phyloP scores from a whole-genome alignment of 129 eudicot species.

The Mikania micrantha region DNA sequence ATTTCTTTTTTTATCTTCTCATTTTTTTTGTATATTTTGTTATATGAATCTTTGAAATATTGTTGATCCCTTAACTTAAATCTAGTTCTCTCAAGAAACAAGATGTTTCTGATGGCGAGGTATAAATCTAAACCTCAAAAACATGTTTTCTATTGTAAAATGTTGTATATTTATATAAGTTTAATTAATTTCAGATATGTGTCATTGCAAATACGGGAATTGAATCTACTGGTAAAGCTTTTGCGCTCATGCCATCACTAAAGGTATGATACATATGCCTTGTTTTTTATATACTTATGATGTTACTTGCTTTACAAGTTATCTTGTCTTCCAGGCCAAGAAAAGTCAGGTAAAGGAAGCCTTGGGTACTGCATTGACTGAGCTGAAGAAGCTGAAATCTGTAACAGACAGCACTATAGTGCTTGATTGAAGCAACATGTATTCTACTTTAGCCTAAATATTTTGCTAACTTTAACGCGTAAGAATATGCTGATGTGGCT shows the following conservation, averaged over 20 bases:
- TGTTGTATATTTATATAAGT: neutral
- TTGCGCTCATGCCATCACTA: conserved; percentile 70
- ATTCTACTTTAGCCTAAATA: conserved; percentile 9
- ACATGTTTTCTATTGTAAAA: neutral
- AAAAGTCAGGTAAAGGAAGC: conserved; percentile 44
- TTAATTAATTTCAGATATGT: conserved; percentile 52
- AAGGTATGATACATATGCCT: conserved; percentile 39
- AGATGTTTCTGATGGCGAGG: conserved; percentile 76
- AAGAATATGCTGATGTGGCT: conserved; percentile 2
- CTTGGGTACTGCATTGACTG: conserved; percentile 41
- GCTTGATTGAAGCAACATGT: conserved; percentile 23
- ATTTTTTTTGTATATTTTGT: neutral
- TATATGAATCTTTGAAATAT: neutral
- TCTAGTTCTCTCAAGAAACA: conserved; percentile 59
- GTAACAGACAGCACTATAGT: conserved; percentile 23
- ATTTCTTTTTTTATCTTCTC: neutral
- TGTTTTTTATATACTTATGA: neutral
- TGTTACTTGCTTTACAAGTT: neutral
- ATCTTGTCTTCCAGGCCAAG: conserved; percentile 40
- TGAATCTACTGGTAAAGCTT: conserved; percentile 64
- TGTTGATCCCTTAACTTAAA: conserved; percentile 42
- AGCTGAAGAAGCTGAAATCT: conserved; percentile 45
- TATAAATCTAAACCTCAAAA: conserved; percentile 23
- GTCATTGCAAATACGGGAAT: conserved; percentile 64
- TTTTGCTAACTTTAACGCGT: neutral